A percentile compares a stretch with the other conserved stretches of the same genome.
phyloP scores from a whole-genome alignment of 1,139 yeast genomes.

The Debaryomyces fabryi region DNA sequence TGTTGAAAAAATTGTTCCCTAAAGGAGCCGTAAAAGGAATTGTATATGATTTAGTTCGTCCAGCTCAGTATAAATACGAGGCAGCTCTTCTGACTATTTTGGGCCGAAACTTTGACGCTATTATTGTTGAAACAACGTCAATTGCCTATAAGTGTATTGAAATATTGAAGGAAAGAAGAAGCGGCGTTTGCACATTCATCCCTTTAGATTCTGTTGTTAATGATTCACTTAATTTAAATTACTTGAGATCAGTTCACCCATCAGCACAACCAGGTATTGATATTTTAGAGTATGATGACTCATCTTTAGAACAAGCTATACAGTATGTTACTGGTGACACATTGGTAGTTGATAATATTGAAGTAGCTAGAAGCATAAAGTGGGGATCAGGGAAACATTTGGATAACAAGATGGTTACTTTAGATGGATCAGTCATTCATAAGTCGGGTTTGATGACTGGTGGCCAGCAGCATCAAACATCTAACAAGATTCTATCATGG shows the following conservation, averaged over 20 bases:
- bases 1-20: conserved; percentile 71
- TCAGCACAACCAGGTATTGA: conserved; percentile 71
- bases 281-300: conserved; percentile 68
- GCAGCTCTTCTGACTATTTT: conserved; percentile 76
- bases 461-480: conserved; percentile 55
- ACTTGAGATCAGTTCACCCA: conserved; percentile 58
- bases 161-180: conserved; percentile 80
- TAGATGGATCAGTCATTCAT: conserved; percentile 85
- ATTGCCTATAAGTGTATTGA: conserved; percentile 85
- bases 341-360: conserved; percentile 73
- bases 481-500: conserved; percentile 54
- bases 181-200: conserved; percentile 84
- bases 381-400: conserved; percentile 58
- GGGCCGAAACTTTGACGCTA: conserved; percentile 79
- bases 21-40: conserved; percentile 73
- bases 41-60: conserved; percentile 77
- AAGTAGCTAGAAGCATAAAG: conserved; percentile 68
- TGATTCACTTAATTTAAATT: conserved; percentile 59
- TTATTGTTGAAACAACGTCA: conserved; percentile 75
- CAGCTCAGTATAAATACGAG: conserved; percentile 75
- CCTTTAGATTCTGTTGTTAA: conserved; percentile 74
- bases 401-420: conserved; percentile 71
- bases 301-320: conserved; percentile 70
- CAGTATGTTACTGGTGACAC: conserved; percentile 82
- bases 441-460: conserved; percentile 93